Conservation (phyloP, 2,329 filamentous ascomycete genomes). For the Pestalotiopsis sp. region DNA sequence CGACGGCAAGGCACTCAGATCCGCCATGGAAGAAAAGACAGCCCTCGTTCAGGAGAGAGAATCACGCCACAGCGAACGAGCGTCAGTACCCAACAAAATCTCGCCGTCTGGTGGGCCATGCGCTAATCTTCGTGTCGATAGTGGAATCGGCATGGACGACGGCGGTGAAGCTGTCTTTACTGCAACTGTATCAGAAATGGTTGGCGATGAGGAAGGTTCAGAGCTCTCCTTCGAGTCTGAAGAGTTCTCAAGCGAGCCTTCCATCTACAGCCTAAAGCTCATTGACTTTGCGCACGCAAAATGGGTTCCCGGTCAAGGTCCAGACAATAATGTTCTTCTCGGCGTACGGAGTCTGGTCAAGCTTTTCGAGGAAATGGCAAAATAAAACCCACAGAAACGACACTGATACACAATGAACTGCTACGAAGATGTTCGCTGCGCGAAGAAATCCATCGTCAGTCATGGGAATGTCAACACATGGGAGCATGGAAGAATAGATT, state of each 20-base stretch:
- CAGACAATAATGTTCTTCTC: constrained; percentile 80
- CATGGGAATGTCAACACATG: not conserved
- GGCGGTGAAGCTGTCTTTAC: constrained; percentile 36
- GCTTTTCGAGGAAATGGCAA: constrained; percentile 70
- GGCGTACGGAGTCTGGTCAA: constrained; percentile 73
- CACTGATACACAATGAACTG: not conserved
- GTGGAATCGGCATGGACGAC: constrained; percentile 54
- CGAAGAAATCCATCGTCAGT: not conserved
- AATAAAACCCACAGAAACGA: constrained; percentile 23
- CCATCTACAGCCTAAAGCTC: constrained; percentile 79
- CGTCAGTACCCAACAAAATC: constrained; percentile 26
- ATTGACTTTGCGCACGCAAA: constrained; percentile 96
- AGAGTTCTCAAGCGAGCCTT: constrained; percentile 48
- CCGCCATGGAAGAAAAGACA: constrained; percentile 59
- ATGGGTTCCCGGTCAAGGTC: constrained; percentile 80
- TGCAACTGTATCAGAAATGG: constrained; percentile 11
- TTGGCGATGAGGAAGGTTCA: constrained; percentile 40
- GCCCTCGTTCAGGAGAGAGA: constrained; percentile 27
- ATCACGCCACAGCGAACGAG: constrained; percentile 33
- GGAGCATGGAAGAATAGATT: not conserved
- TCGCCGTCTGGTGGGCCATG: constrained; percentile 19
- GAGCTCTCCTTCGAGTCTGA: constrained; percentile 56
- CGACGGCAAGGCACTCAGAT: constrained; percentile 57
- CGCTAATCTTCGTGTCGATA: constrained; percentile 53
- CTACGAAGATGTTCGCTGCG: not conserved